Base-by-base conservation (phyloP, 768 basidiomycete genomes). In the Kwoniella sp. region DNA sequence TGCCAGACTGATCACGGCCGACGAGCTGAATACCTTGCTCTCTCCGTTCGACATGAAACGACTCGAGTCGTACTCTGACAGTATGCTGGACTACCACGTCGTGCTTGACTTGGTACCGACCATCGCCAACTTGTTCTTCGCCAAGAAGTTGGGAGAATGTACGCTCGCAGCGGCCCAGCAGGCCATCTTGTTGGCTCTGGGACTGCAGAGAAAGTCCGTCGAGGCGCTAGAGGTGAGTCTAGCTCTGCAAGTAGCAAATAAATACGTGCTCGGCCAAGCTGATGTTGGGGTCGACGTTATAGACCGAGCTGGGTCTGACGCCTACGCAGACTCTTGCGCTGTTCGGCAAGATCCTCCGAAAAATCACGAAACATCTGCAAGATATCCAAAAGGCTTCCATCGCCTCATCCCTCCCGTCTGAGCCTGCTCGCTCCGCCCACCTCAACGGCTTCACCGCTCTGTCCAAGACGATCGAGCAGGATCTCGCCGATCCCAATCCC, bases 21-120 rank as follows among this genome's bases (percentile, higher is more conserved):
- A 81, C 1, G 89, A 90, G 64, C 82, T 90, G 17, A 82, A 86
- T 0, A 82, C 88, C 53, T 78, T 90, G 7, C 78, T 94, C 61
- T 89, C 92, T 0, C 92, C 96, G 0, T 98, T 95, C 79, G 96
- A 98, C 80, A 85, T 98, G 72, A 97, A 98, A 80, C 89, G 96
- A 1, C 85, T 99, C 15, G 90, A 94, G 72, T 91, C 95, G 4
- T 99, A 99, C 70, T 90, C 93, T 0, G 93, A 96, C 79, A 81
- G 79, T 73, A 89, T 90, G 87, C 85, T 98, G 47, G 96, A 98
- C 81, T 97, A 95, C 74, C 96, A 98, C 77, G 92, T 95, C 72
- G 86, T 98, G 62, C 85, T 98, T 45, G 96, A 99, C 79, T 84
- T 98, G 26, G 84, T 99, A 17, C 95, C 96, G 0, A 85, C 83